These are phyloP conservation scores for Cymbopogon citratus DNA, from an alignment of 176 grass and related monocot species.

Conservation along the genomic window DNA sequence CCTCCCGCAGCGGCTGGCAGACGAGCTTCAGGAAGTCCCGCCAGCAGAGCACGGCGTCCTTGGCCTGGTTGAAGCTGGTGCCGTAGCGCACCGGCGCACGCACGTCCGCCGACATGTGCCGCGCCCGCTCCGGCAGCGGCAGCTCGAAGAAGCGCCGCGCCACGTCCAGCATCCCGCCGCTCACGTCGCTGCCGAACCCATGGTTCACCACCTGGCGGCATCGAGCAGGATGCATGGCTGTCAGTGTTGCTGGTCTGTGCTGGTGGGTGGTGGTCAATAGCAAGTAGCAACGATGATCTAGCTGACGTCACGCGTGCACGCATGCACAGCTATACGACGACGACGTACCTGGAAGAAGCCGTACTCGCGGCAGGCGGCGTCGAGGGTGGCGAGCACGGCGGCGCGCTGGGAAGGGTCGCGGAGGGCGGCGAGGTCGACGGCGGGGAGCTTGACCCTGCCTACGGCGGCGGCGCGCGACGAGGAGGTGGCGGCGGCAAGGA, in stretches of 20 bases:
- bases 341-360: conserved; percentile 82
- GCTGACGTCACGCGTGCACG: neutral
- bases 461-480: neutral
- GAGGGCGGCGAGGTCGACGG: conserved; percentile 57
- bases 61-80: conserved; percentile 97
- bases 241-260: no score
- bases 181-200: neutral
- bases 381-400: conserved; percentile 41
- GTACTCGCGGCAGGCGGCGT: conserved; percentile 54
- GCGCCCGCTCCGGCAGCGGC: conserved; percentile 42
- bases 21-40: conserved; percentile 90
- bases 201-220: conserved; percentile 74
- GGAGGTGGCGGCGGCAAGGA: neutral
- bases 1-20: conserved; percentile 34
- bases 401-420: conserved; percentile 32
- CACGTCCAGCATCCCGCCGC: conserved; percentile 41
- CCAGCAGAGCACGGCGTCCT: conserved; percentile 81
- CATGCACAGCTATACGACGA: neutral
- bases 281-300: neutral
- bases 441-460: conserved; percentile 46
- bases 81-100: conserved; percentile 56
- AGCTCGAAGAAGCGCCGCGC: conserved; percentile 73
- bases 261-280: no score
- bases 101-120: conserved; percentile 73
- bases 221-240: neutral